Evolutionary conservation across 768 basidiomycete species (phyloP).

Genomic region (Podaxis sp.): DNA sequence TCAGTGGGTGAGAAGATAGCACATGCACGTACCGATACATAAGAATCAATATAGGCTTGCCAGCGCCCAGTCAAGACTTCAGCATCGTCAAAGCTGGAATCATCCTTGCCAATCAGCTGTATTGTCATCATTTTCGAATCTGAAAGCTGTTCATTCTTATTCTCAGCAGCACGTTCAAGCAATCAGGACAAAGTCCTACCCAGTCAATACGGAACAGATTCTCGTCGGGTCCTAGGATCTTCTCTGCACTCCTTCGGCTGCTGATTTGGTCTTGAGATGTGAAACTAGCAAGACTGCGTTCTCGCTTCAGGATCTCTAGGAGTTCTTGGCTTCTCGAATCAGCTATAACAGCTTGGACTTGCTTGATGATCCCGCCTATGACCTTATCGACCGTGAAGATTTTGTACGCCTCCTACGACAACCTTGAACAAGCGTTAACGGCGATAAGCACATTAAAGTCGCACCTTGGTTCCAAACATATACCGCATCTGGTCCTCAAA

Average conservation of each 20-base stretch:
- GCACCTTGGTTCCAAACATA: slow-evolving; percentile 81
- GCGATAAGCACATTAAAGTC: background rate
- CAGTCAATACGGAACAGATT: slow-evolving; percentile 79
- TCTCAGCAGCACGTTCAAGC: background rate
- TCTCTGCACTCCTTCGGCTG: slow-evolving; percentile 62
- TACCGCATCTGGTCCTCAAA: slow-evolving; percentile 92
- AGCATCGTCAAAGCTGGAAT: slow-evolving; percentile 68
- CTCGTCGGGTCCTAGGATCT: slow-evolving; percentile 69
- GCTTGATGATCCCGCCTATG: slow-evolving; percentile 84
- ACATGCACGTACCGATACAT: slow-evolving; percentile 48
- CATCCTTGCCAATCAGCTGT: slow-evolving; percentile 78
- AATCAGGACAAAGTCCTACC: slow-evolving; percentile 17
- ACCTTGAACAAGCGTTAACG: background rate
- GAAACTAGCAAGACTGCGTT: slow-evolving; percentile 51
- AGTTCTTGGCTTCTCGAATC: slow-evolving; percentile 72
- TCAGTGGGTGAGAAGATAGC: background rate
- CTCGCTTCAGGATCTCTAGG: slow-evolving; percentile 64
- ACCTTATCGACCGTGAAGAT: slow-evolving; percentile 95
- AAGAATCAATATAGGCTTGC: slow-evolving; percentile 78
- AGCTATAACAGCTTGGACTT: slow-evolving; percentile 65
- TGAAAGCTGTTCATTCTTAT: slow-evolving; percentile 42
- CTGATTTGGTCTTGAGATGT: slow-evolving; percentile 72
- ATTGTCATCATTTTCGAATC: slow-evolving; percentile 64
- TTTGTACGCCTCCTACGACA: slow-evolving; percentile 65
- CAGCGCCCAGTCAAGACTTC: slow-evolving; percentile 74